phyloP scores from a whole-genome alignment of 352 stramenopile species.

The Elongisporangium undulatum region DNA sequence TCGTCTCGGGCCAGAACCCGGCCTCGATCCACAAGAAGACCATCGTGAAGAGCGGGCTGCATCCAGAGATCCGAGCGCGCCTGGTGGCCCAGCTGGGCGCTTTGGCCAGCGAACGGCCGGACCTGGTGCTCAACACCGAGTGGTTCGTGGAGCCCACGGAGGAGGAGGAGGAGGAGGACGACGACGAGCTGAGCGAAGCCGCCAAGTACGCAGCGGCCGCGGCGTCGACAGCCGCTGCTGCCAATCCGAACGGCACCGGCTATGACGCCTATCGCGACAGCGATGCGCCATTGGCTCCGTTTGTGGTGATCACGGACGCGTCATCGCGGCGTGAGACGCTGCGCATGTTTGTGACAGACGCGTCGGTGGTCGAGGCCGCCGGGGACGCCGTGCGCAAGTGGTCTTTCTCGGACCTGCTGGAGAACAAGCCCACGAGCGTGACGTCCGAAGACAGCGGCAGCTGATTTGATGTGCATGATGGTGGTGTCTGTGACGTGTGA shows the following conservation, averaged over 20 bases:
- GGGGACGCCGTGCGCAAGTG: constrained; percentile 12
- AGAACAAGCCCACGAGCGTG: constrained; percentile 11
- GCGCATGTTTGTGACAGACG: constrained; percentile 55
- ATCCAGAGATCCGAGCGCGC: constrained; percentile 69
- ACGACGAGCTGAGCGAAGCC: background rate
- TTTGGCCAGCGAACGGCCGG: constrained; percentile 47
- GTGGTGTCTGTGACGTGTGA: background rate
- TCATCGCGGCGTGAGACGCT: constrained; percentile 42
- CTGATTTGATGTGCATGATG: constrained; percentile 4
- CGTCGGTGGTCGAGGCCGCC: constrained; percentile 14
- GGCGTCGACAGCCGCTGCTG: constrained; percentile 5
- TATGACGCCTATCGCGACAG: background rate
- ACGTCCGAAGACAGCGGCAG: constrained; percentile 16
- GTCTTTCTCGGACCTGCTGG: constrained; percentile 34
- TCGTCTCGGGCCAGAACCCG: constrained; percentile 49
- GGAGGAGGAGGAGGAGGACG: constrained; percentile 30
- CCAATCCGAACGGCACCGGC: constrained; percentile 1
- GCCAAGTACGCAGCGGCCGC: background rate
- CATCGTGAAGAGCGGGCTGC: constrained; percentile 67
- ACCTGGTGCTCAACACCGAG: constrained; percentile 66
- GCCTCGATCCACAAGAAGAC: constrained; percentile 52
- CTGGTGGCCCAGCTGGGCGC: constrained; percentile 56
- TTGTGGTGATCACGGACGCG: background rate
- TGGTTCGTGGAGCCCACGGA: constrained; percentile 48
- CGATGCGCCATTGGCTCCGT: background rate